Conservation (phyloP, 768 basidiomycete species). For the Pulveroboletus sp. region DNA sequence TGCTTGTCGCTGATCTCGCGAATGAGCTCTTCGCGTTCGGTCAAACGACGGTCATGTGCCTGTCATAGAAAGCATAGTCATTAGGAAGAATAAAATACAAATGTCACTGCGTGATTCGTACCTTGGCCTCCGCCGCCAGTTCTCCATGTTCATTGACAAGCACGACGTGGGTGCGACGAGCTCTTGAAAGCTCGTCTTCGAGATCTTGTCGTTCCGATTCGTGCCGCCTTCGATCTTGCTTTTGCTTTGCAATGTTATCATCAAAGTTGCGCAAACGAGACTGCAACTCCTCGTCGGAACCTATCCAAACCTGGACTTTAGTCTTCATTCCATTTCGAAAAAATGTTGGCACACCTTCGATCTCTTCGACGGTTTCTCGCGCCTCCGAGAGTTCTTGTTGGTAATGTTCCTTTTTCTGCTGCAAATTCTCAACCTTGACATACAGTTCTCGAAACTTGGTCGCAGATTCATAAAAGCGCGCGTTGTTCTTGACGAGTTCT, state of each 20-base stretch:
- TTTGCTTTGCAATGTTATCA: slow-evolving; percentile 50
- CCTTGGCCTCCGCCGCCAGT: slow-evolving; percentile 73
- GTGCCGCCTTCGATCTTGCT: slow-evolving; percentile 45
- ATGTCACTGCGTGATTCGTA: slow-evolving; percentile 20
- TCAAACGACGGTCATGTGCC: slow-evolving; percentile 71
- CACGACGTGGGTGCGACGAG: slow-evolving; percentile 52
- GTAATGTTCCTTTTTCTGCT: slow-evolving; percentile 59
- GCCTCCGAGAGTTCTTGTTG: slow-evolving; percentile 61
- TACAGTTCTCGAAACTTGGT: slow-evolving; percentile 86
- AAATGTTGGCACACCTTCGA: slow-evolving; percentile 45
- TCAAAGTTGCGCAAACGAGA: slow-evolving; percentile 57
- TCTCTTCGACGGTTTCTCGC: slow-evolving; percentile 61
- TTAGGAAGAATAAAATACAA: neutral
- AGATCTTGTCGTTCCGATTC: slow-evolving; percentile 56
- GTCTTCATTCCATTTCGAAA: neutral
- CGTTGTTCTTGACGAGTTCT: slow-evolving; percentile 62
- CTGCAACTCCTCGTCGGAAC: slow-evolving; percentile 70
- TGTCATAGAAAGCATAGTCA: slow-evolving; percentile 25
- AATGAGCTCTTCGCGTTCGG: slow-evolving; percentile 71
- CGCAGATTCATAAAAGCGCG: slow-evolving; percentile 78
- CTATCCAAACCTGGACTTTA: slow-evolving; percentile 33
- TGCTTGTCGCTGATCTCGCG: slow-evolving; percentile 65
- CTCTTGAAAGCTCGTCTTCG: slow-evolving; percentile 54
- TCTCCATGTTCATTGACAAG: slow-evolving; percentile 64
- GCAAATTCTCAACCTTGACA: slow-evolving; percentile 60